phyloP scores from a whole-genome alignment of 208 protist species.

The Acanthamoeba triangularis region DNA sequence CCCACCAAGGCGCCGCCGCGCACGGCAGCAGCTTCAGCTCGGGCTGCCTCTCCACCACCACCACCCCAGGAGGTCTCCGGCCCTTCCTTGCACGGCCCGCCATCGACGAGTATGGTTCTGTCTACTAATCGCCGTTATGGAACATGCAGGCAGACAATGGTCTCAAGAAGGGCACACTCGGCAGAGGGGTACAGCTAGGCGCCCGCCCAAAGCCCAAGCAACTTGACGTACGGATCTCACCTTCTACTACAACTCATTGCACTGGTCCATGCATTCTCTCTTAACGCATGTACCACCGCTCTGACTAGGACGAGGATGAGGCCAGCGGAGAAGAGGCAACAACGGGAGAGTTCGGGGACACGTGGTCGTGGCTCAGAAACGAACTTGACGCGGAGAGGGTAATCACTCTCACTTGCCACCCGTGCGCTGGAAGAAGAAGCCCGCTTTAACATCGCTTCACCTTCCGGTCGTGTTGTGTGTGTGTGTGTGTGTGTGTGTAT shows the following conservation, averaged over 20 bases:
- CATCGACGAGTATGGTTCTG: too few species aligned
- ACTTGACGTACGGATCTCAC: not conserved
- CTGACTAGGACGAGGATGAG: not conserved
- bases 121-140: not conserved
- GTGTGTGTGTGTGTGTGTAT: too few species aligned
- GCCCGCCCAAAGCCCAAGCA: not conserved
- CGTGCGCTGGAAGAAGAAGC: not conserved
- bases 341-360: not conserved
- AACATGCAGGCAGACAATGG: not conserved
- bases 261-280: too few species aligned
- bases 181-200: slow-evolving; percentile 21
- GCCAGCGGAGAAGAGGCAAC: not conserved
- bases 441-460: not conserved
- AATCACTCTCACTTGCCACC: not conserved
- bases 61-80: not conserved
- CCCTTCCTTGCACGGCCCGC: too few species aligned
- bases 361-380: slow-evolving; percentile 6
- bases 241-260: not conserved
- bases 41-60: not conserved
- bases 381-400: slow-evolving; percentile 8
- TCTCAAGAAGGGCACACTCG: not conserved
- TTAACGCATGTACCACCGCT: not conserved
- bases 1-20: not conserved
- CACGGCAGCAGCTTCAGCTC: not conserved
- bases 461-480: too few species aligned